Base-by-base conservation (phyloP, 2,329 filamentous ascomycete genomes). In the Phialocephala subalpina region DNA sequence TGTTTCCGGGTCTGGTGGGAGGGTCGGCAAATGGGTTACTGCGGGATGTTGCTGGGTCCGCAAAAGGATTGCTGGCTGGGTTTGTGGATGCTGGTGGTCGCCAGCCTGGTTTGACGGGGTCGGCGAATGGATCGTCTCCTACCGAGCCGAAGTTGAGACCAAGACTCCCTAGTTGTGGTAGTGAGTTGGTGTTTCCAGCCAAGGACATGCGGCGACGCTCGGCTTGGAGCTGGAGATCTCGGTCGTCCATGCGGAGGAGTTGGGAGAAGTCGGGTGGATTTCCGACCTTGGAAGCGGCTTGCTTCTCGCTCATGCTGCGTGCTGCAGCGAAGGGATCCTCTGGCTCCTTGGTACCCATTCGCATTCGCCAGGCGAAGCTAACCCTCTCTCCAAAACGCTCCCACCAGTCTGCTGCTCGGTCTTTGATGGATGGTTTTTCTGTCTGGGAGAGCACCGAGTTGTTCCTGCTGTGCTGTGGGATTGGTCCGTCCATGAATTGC, bases 401-500 rank as follows among this genome's bases (percentile, higher is more conserved):
- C 80, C 80, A 84, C 81, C 81, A 84, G 65, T 81, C 82, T 60
- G 74, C 74, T 22, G 82, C 75, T 7, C 80, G 78, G 45, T 81
- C 81, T 66, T 69, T 73, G 49, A 70, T 49, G 11, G 72, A 67
- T 14, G 65, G 40, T 2, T 67, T 66, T 14, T 59, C 61, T 22
- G 58, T 60, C 14, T 63, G 65, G 14, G 74, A 72, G 27, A 70
- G 55, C 4, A 67, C 56, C 2, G 81, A 80, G 55, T 77, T 78
- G 53, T 76, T 79, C 36, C 80, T 79, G 65, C 79, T 82, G 67
- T 82, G 80, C 33, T 73, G 73, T 16, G 74, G 65, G 35, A 75
- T 72, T 27, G 70, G 70, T 2, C 75, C 73, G 5, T 76, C 73
- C 14, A 79, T 77, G 67, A 84, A 86, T 69, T 87, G 85, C 9